A percentile compares a stretch with the other conserved stretches of the same genome.
Conservation (phyloP, 495 filamentous ascomycete genomes). For the Lasiosphaeria ovina region DNA sequence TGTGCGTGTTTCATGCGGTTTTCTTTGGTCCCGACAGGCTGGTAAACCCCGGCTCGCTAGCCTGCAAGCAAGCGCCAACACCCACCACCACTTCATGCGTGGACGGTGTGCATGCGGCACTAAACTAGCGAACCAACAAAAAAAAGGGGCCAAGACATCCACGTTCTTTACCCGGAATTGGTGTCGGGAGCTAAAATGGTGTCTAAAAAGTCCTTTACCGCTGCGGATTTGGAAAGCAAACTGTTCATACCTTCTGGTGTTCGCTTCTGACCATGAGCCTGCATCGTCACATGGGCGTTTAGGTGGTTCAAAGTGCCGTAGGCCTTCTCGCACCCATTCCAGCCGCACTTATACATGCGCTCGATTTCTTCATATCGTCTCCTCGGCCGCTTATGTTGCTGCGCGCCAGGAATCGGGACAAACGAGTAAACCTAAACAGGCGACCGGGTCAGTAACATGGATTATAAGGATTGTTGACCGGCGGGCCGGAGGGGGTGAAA, state of each 20-base stretch:
- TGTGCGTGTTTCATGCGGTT: background rate
- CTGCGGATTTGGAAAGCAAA: conserved; percentile 1
- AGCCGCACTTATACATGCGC: conserved; percentile 99
- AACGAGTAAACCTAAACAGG: conserved; percentile 87
- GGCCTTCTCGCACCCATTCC: conserved; percentile 96
- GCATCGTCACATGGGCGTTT: conserved; percentile 98
- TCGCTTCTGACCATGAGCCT: conserved; percentile 86
- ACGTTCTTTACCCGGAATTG: conserved; percentile 11
- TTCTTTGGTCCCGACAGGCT: conserved; percentile 10
- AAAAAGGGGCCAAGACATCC: conserved; percentile 1
- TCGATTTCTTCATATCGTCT: conserved; percentile 98
- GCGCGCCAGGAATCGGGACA: conserved; percentile 94
- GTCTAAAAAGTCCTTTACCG: background rate
- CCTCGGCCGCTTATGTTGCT: conserved; percentile 94
- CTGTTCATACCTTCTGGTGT: conserved; percentile 87
- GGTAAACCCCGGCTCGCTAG: conserved; percentile 20
- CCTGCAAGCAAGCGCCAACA: conserved; percentile 17
- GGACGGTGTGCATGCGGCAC: conserved; percentile 11
- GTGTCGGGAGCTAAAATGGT: background rate
- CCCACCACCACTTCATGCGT: conserved; percentile 15
- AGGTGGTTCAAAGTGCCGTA: conserved; percentile 96
- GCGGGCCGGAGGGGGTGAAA: background rate
- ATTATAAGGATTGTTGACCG: background rate
- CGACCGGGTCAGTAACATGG: conserved; percentile 6
- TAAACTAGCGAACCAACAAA: conserved; percentile 20